phyloP scores from a whole-genome alignment of 1,284 basidiomycete genomes.

The Erythrobasidium hasegawianum region DNA sequence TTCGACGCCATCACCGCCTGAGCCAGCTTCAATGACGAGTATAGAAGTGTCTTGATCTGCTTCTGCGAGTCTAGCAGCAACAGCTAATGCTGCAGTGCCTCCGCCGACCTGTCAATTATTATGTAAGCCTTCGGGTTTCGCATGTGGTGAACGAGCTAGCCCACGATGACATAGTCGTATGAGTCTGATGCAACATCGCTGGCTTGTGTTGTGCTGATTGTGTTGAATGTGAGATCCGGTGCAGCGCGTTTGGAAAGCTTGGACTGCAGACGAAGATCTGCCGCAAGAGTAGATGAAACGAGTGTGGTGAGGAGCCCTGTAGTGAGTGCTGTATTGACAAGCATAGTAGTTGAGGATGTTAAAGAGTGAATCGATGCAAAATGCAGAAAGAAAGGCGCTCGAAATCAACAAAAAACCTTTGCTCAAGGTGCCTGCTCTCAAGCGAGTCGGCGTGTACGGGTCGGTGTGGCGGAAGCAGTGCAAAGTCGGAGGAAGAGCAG shows the following conservation, averaged over 20 bases:
- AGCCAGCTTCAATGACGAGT: slow-evolving; percentile 65
- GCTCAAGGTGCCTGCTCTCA: no score
- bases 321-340: not conserved
- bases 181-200: slow-evolving; percentile 40
- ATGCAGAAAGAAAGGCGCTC: no score
- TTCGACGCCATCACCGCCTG: slow-evolving; percentile 56
- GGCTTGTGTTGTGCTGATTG: slow-evolving; percentile 38
- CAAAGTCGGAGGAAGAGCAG: no score
- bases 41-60: slow-evolving; percentile 60
- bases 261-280: not conserved
- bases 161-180: slow-evolving; percentile 35
- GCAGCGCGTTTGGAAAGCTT: slow-evolving; percentile 8
- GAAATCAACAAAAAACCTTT: no score
- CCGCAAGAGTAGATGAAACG: not conserved
- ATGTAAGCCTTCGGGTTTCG: not conserved
- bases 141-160: not conserved
- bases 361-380: no score
- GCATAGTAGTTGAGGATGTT: not conserved
- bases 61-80: slow-evolving; percentile 68
- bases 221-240: slow-evolving; percentile 21
- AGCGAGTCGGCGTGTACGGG: no score
- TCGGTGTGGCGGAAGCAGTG: no score
- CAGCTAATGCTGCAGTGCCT: slow-evolving; percentile 67
- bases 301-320: slow-evolving; percentile 1
- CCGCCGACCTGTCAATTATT: slow-evolving; percentile 49